Percentiles rank a stretch among this genome's conserved stretches.
Conservation (phyloP, 1,284 basidiomycete species). For the Mycosarcoma maydis region DNA sequence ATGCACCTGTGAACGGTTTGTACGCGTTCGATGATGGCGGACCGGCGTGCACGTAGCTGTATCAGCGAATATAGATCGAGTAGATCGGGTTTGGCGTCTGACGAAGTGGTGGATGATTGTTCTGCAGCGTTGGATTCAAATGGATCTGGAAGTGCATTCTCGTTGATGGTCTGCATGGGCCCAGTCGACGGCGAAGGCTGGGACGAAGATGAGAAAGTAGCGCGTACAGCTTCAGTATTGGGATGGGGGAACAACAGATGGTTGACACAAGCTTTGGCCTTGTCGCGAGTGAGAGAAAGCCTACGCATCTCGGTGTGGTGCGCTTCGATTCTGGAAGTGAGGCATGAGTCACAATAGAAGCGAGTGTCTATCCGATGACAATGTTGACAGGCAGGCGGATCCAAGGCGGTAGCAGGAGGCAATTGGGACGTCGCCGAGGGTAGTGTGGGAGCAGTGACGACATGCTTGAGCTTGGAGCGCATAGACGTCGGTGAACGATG, state of each 20-base stretch:
- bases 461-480: conserved; percentile 21
- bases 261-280: conserved; percentile 14
- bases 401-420: background rate
- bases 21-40: conserved; percentile 19
- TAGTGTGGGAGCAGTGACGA: conserved; percentile 9
- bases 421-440: background rate
- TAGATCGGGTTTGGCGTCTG: no score
- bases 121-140: conserved; percentile 19
- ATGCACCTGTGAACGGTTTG: conserved; percentile 34
- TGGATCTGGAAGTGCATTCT: conserved; percentile 28
- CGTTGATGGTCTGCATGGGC: background rate
- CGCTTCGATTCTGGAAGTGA: conserved; percentile 28
- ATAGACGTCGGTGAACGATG: conserved; percentile 4
- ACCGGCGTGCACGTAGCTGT: conserved; percentile 22
- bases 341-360: conserved; percentile 49
- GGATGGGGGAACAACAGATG: conserved; percentile 19
- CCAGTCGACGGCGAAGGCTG: background rate
- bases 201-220: background rate
- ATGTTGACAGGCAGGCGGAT: conserved; percentile 26
- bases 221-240: no score
- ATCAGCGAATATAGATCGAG: conserved; percentile 22
- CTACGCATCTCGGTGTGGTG: conserved; percentile 40
- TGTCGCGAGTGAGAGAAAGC: conserved; percentile 32
- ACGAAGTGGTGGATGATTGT: background rate
- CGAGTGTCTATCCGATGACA: conserved; percentile 38